A percentile compares a stretch with the other conserved stretches of the same genome.
Conservation (phyloP, 441 rosid species). For the Pelargonium australe region DNA sequence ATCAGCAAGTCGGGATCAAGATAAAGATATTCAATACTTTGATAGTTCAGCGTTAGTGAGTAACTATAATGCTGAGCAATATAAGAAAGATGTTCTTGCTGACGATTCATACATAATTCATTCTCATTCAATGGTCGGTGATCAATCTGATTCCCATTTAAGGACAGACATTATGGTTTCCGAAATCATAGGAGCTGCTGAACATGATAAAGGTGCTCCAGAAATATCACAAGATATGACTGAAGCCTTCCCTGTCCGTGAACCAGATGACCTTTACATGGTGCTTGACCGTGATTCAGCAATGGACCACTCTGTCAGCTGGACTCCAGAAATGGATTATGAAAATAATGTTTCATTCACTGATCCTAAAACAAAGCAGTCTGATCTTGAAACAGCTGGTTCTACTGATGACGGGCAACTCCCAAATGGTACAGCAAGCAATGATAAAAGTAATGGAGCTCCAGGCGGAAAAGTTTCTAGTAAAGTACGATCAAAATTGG, state of each 20-base stretch:
- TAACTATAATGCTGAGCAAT: slow-evolving; percentile 27
- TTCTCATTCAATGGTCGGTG: slow-evolving; percentile 36
- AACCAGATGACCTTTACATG: slow-evolving; percentile 94
- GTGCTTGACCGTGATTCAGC: slow-evolving; percentile 68
- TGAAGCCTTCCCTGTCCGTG: slow-evolving; percentile 26
- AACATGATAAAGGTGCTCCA: slow-evolving; percentile 29
- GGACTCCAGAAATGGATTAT: slow-evolving; percentile 76
- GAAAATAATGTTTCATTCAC: slow-evolving; percentile 39
- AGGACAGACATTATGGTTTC: slow-evolving; percentile 65
- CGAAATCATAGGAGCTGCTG: slow-evolving; percentile 41
- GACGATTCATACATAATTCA: slow-evolving; percentile 92
- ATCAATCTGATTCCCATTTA: slow-evolving; percentile 37
- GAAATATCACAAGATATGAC: slow-evolving; percentile 30
- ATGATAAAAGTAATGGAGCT: slow-evolving; percentile 30
- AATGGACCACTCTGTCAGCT: slow-evolving; percentile 36
- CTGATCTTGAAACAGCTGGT: slow-evolving; percentile 30
- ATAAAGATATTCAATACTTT: slow-evolving; percentile 37
- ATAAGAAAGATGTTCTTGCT: slow-evolving; percentile 40
- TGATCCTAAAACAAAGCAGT: slow-evolving; percentile 30
- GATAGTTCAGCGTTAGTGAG: slow-evolving; percentile 34
- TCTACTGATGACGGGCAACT: slow-evolving; percentile 25
- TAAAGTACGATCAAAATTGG: slow-evolving; percentile 48
- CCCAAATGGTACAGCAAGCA: slow-evolving; percentile 25
- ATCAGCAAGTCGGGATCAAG: slow-evolving; percentile 31
- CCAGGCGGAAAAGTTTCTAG: slow-evolving; percentile 33